Conservation (phyloP, 805 yeast genomes). For the Ogataea ganodermae region DNA sequence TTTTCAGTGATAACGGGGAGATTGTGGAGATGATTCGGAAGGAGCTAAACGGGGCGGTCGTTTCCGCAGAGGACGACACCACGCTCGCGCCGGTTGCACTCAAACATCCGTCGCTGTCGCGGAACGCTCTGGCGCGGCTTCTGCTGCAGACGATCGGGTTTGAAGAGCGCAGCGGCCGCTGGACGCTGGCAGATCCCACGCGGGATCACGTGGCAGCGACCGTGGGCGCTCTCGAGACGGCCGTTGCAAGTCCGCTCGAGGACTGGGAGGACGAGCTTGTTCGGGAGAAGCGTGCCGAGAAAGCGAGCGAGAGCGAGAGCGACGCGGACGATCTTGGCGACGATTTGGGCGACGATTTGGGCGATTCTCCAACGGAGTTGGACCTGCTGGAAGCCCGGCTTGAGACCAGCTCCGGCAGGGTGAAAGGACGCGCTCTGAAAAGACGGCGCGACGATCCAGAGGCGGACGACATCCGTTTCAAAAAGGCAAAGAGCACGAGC, state of each 20-base stretch:
- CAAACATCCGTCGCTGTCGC: constrained; percentile 5
- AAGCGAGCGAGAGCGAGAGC: neutral
- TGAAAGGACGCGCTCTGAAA: constrained; percentile 31
- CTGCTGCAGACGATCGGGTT: constrained; percentile 29
- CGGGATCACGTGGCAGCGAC: constrained; percentile 15
- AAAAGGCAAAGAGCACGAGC: constrained; percentile 12
- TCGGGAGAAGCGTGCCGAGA: neutral
- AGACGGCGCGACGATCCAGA: constrained; percentile 17
- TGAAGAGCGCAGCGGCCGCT: constrained; percentile 1
- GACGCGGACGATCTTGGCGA: constrained; percentile 30
- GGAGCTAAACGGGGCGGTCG: constrained; percentile 36
- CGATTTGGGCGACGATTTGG: constrained; percentile 38
- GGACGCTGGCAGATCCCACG: constrained; percentile 8
- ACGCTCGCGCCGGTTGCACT: constrained; percentile 16
- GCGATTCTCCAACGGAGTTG: constrained; percentile 34
- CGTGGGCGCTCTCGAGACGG: constrained; percentile 26
- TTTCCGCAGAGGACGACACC: constrained; percentile 9
- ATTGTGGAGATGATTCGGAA: constrained; percentile 47
- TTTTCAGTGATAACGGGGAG: constrained; percentile 46
- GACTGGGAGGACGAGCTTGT: constrained; percentile 24
- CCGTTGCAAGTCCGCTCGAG: constrained; percentile 2
- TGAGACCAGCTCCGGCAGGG: constrained; percentile 14
- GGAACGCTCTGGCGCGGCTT: constrained; percentile 23
- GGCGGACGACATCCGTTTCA: constrained; percentile 16
- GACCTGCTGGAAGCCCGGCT: constrained; percentile 42